Evolutionary conservation across 345 rosid species (phyloP), one percentile per base, ranked within the genome.

Genomic region (Luvunga scandens): DNA sequence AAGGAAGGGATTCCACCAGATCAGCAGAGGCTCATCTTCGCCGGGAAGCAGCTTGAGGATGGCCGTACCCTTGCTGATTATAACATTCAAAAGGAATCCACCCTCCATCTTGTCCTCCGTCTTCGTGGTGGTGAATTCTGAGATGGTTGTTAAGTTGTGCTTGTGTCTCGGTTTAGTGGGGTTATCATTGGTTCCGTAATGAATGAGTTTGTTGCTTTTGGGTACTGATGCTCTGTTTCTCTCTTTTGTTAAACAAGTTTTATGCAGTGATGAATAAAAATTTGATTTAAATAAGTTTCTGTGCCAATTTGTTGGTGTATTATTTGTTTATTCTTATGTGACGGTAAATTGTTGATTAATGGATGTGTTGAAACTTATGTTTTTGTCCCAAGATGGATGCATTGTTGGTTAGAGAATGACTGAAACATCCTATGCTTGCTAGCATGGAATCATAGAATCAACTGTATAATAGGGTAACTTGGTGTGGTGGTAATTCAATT

Each of bases 31-130:
- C 67, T 64, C 7, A 64, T 64, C n/a, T 64, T 64, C 67, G 67
- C 48, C 2, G 48, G 48, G 48, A 42, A 42, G 48, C 48, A 42
- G 48, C 48, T 42, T 9, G 48, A 42, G n/a, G 67, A 64, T 3
- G 67, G 67, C 38, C 36, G 67, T 5, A 64, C 67, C n/a, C 67
- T 64, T 28, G 67, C 67, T 18, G 67, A 64, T 30, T 64, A 64
- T 30, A 64, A 64, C 38, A 64, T 64, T 19, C 67, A 64, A 18
- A 64, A 64, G 38, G 67, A 64, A 3, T 64, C 67, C 8, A 64
- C 67, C 4, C 67, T 64, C 9, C 67, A 64, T 25, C 75, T 71
- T 22, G 75, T 71, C 42, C 75, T 71, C 21, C 75, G 75, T 55
- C 75, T 71, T 6, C 75, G 75, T 31, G 75, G 75, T 22, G 75